Base-by-base conservation (phyloP, 2,329 filamentous ascomycete species). In the Botrytis squamosa region DNA sequence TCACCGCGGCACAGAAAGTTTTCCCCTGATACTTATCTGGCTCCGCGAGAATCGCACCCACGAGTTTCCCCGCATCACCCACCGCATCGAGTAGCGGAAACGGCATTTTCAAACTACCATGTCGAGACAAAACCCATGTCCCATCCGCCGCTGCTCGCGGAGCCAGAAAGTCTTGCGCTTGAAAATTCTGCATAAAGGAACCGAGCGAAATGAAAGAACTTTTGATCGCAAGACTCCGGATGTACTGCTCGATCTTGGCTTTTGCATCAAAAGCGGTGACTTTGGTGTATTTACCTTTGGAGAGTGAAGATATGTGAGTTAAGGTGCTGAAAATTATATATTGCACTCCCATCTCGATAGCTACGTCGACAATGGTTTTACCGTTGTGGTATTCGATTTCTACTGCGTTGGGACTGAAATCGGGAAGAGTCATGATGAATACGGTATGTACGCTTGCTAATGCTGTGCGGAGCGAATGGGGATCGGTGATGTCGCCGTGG, bases 381-480 rank as follows among this genome's bases (percentile, higher is more conserved):
- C 82, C 84, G 18, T 38, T 49, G 75, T 22, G 71, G 38, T 62
- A 73, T 40, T 77, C 75, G 20, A 72, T 46, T 9, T 70, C 73
- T 8, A 68, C 8, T 5, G 38, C 55, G 29, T 73, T 49, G 10
- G 49, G 46, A 38, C 85, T 79, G 80, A 85, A 81, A 76, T 82
- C 72, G 49, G 85, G 80, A 75, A 77, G 82, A 29, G 85, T 88
- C 73, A 88, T 83, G 18, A 81, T 77, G 79, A 88, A 42, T 14
- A 87, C 83, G 1, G 85, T 85, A 74, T 88, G 83, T 2, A 83
- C 83, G 38, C 83, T 84, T 1, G 79, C 77, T 33, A 88, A 75
- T 5, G 86, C 86, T 38, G 75, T 65, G 10, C 81, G 79, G 18
- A 88, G 77, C 4, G 85, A 85, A 76, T 52, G 74, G 1, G 20